phyloP scores from a whole-genome alignment of 345 rosid species.

The Citrus maxima region DNA sequence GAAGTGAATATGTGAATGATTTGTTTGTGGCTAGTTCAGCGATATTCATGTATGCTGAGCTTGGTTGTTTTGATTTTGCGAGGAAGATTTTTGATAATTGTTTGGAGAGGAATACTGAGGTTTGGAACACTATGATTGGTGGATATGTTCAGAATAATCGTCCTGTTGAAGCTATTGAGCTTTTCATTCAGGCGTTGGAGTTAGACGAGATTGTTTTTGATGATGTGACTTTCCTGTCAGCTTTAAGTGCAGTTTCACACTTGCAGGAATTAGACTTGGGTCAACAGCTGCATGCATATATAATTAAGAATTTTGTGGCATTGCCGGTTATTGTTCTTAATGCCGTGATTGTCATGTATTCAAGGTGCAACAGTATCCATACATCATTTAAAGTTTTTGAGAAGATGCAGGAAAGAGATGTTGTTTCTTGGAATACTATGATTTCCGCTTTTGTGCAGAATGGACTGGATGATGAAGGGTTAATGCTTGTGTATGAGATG shows the following conservation, averaged over 20 bases:
- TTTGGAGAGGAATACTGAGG: slow-evolving; percentile 57
- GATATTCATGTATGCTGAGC: slow-evolving; percentile 63
- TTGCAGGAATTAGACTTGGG: slow-evolving; percentile 57
- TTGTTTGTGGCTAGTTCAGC: slow-evolving; percentile 73
- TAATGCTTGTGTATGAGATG: slow-evolving; percentile 83
- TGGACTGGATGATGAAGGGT: slow-evolving; percentile 78
- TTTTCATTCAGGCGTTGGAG: slow-evolving; percentile 56
- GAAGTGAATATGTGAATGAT: slow-evolving; percentile 58
- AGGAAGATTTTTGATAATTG: slow-evolving; percentile 66
- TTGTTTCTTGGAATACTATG: slow-evolving; percentile 85
- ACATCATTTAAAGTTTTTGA: slow-evolving; percentile 59
- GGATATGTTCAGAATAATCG: slow-evolving; percentile 57
- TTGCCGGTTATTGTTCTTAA: slow-evolving; percentile 50
- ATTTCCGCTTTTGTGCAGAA: slow-evolving; percentile 80
- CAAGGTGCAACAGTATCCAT: slow-evolving; percentile 68
- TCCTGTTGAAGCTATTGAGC: slow-evolving; percentile 45
- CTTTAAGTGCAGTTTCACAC: slow-evolving; percentile 64
- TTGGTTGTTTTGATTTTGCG: slow-evolving; percentile 55
- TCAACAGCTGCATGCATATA: slow-evolving; percentile 62
- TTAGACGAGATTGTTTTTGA: slow-evolving; percentile 49
- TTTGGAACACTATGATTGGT: slow-evolving; percentile 84
- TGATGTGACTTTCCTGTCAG: slow-evolving; percentile 62
- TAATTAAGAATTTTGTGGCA: slow-evolving; percentile 48
- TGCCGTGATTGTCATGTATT: slow-evolving; percentile 73
- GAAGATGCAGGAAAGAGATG: slow-evolving; percentile 68